Percentiles rank a stretch among this genome's conserved stretches.
phyloP scores from a whole-genome alignment of 129 eudicot genomes.

The Lactuca saligna region DNA sequence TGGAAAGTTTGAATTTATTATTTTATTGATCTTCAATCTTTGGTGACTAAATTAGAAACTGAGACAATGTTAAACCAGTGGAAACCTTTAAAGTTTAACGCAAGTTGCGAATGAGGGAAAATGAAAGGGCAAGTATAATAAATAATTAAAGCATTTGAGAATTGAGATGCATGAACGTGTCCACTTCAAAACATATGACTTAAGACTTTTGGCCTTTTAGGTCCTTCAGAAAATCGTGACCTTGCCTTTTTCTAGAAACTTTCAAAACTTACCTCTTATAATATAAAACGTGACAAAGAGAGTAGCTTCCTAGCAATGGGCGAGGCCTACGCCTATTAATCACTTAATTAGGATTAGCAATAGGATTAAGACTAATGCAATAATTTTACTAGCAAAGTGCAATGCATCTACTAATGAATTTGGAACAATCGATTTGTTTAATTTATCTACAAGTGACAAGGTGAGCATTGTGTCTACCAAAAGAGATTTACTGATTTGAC shows the following conservation, averaged over 20 bases:
- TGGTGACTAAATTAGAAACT: not conserved
- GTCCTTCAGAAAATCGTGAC: slow-evolving; percentile 2
- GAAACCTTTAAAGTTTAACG: slow-evolving; percentile 1
- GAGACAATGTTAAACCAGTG: not conserved
- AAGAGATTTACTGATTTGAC: not conserved
- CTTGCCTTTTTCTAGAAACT: slow-evolving; percentile 9
- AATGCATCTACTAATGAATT: slow-evolving; percentile 2
- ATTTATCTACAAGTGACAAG: not conserved
- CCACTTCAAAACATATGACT: slow-evolving; percentile 11
- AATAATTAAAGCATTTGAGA: not conserved
- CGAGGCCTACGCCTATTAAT: slow-evolving; percentile 10
- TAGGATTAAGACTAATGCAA: slow-evolving; percentile 11
- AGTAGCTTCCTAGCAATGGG: slow-evolving; percentile 12
- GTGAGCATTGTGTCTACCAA: slow-evolving; percentile 1
- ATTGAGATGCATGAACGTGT: slow-evolving; percentile 16
- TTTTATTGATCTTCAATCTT: not conserved
- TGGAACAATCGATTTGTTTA: not conserved
- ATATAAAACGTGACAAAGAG: slow-evolving; percentile 10
- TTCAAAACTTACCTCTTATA: not conserved
- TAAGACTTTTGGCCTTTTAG: not conserved
- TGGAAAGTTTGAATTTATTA: no score
- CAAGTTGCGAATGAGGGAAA: slow-evolving; percentile 26
- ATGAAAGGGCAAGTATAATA: not conserved
- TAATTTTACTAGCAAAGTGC: slow-evolving; percentile 13
- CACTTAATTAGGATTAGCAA: not conserved